Base-by-base conservation (phyloP, 2,329 filamentous ascomycete genomes). In the Beauveria bassiana region DNA sequence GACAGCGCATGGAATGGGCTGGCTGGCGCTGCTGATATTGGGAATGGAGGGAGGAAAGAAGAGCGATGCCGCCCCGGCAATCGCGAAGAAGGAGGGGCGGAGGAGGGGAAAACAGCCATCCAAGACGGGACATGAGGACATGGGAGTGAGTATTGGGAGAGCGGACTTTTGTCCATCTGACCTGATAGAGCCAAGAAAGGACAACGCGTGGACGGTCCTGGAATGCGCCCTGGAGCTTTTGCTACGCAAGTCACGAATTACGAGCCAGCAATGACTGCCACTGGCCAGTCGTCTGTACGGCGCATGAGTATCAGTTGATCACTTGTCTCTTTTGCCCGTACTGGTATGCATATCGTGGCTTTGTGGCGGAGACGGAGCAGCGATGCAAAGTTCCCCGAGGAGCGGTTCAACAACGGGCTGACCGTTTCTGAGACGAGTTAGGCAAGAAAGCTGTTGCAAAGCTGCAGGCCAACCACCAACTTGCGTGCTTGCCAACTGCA, bases 1-100 rank as follows among this genome's bases (percentile, higher is more conserved):
- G 38, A 45, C 57, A 52, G 46, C 57, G 47, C 57, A 59, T 59
- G 47, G 8, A 3, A 49, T 59, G 57, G 52, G 56, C 56, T 59
- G 56, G 56, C 55, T 52, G 38, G 55, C n/a, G 38, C 26, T 51
- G 40, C 24, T 45, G 24, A 42, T 52, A 45, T 31, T 45, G 55
- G 22, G 40, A 5, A 4, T 20, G 24, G 24, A 26, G 7, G 34
- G 40, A 10, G 18, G 6, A 16, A 24, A 20, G 49, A 28, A 45
- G 16, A 62, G 24, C 9, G 53, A 16, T 52, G 22, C 47, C 20
- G 5, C n/a, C 40, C 20, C 46, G 45, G 34, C 59, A 56, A 56
- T 14, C 26, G 47, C 16, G 22, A 45, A 51, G 24, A 24, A 51
- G 46, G 40, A 28, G 59, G 46, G 57, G 47, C 5, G 16, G 24